Evolutionary conservation across 768 basidiomycete genomes (phyloP), one percentile per base, ranked within the genome.

Genomic region (Hericium alpestre): DNA sequence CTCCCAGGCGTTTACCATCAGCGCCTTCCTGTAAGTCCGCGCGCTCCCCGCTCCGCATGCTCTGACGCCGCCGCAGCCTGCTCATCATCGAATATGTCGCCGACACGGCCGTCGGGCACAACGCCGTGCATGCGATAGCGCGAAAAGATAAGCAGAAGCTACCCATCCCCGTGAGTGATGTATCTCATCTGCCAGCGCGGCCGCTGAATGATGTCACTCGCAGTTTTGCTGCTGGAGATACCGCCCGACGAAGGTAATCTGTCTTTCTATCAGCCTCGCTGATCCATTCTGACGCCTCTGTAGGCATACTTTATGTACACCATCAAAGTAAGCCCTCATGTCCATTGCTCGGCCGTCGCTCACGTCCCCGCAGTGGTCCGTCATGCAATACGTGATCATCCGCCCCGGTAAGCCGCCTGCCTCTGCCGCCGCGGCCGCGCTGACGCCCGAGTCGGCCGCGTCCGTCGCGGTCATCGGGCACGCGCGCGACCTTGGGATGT

Each of bases 221-320:
- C 65, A 90, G 87, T 81, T 93, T 62, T 90, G 88, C 67, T 91
- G 76, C 65, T 89, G 82, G 82, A 75, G 86, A 64, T 92, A 86
- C 66, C 74, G 89, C 15, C 89, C 90, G 0, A 88, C 88, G 15
- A 92, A 90, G 74, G 85, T 81, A 58, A 25, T 59, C 56, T 27
- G 37, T 49, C 15, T 46, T 32, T 38, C 16, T 5, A 37, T 23
- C 1, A 27, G 46, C 11, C 27, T 13, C 9, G 37, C 4, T 23
- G 37, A 55, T 53, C 2, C 23, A 43, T 27, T 46, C 63, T 56
- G 47, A 62, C 60, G 58, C 54, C 57, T 4, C 59, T 46, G 2
- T 63, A 88, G 82, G 75, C 86, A 2, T 92, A 94, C 71, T 95
- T 95, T 67, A 89, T 94, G 83, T 86, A 91, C 65, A 84, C 89